Base-by-base conservation (phyloP, 768 basidiomycete genomes). In the Boletus sensibilis region DNA sequence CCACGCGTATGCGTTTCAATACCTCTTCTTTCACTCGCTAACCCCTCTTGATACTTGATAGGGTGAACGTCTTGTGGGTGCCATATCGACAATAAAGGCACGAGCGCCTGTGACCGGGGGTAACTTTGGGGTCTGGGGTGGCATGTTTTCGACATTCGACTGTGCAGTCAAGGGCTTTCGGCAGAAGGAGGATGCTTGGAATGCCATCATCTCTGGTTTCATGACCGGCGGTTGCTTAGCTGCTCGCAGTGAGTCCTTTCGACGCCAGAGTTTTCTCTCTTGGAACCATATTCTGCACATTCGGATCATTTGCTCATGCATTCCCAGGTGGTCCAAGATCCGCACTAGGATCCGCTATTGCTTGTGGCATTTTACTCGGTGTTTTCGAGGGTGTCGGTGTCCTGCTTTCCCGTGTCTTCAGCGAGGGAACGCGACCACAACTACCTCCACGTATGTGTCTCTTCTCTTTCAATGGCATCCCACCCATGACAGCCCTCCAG, bases 141-240 rank as follows among this genome's bases (percentile, higher is more conserved):
- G 96, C 63, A 90, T 99, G 86, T 99, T 99, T 74, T 98, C 94
- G 43, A 91, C 93, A 34, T 99, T 97, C 64, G 97, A 98, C 74
- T 99, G 97, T 73, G 94, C 94, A 1, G 90, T 99, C 64, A 98
- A 99, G 75, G 92, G 94, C 14, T 92, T 85, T 79, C 82, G 94
- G 71, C 94, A 97, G 78, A 97, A 98, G 72, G 94, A 97, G 75
- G 95, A 97, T 72, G 91, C 96, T 50, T 99, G 94, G 94, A 99
- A 99, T 69, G 94, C 94, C 40, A 98, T 99, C 66, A 88, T 97
- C 50, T 94, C 94, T 25, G 97, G 97, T 43, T 99, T 99, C 77
- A 83, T 97, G 86, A 98, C 97, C 11, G 97, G 97, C 74, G 97
- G 97, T 53, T 95, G 92, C 72, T 75, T 98, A 52, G 97, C 96